phyloP scores from a whole-genome alignment of 2,329 filamentous ascomycete genomes.

The Verticillium alfalfae region DNA sequence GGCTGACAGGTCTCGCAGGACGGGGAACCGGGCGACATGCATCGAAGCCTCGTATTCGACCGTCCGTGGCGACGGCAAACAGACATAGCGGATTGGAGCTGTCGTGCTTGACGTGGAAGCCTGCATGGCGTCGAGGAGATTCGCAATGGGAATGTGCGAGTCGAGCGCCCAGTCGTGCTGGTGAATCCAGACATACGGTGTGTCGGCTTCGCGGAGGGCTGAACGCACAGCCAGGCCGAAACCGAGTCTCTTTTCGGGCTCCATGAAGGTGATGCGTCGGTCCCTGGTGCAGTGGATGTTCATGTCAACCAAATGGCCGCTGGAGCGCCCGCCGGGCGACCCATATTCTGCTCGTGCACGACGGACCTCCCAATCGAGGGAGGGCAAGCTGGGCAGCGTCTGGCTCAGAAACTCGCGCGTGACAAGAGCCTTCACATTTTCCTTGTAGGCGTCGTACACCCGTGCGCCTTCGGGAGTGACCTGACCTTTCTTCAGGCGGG shows the following conservation, averaged over 20 bases:
- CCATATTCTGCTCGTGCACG: slow-evolving; percentile 42
- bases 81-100: slow-evolving; percentile 44
- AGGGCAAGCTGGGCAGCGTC: background rate
- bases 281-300: slow-evolving; percentile 27
- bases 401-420: background rate
- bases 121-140: slow-evolving; percentile 41
- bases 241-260: slow-evolving; percentile 38
- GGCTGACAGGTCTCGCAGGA: slow-evolving; percentile 33
- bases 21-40: slow-evolving; percentile 35
- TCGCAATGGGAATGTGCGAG: slow-evolving; percentile 34
- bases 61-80: slow-evolving; percentile 46
- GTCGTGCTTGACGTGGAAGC: background rate
- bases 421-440: slow-evolving; percentile 37
- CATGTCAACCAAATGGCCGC: background rate
- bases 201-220: slow-evolving; percentile 37
- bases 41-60: slow-evolving; percentile 42
- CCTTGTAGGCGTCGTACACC: slow-evolving; percentile 37
- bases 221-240: slow-evolving; percentile 50
- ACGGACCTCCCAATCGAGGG: slow-evolving; percentile 5
- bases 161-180: slow-evolving; percentile 52
- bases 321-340: slow-evolving; percentile 20
- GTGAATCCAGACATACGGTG: slow-evolving; percentile 51
- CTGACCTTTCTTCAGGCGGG: slow-evolving; percentile 48
- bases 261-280: slow-evolving; percentile 40
- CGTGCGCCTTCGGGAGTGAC: slow-evolving; percentile 39